Percentiles rank a stretch among this genome's conserved stretches.
Evolutionary conservation across 495 filamentous ascomycete species (phyloP).

Genomic region (Pyrenula aspistea): DNA sequence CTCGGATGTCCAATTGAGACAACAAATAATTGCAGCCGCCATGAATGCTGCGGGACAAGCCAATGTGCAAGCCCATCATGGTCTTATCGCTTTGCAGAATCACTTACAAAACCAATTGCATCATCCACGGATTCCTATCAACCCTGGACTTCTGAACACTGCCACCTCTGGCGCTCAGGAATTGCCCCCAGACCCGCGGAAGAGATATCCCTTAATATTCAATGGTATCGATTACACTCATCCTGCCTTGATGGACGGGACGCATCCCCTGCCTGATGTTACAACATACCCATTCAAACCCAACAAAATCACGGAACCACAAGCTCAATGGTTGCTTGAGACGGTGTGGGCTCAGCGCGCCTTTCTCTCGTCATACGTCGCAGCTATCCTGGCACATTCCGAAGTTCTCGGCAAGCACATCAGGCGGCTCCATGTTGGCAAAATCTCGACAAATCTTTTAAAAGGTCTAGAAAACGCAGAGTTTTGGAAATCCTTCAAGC

Average conservation of each 20-base stretch:
- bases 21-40: too few species aligned
- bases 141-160: not conserved
- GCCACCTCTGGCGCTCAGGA: not conserved
- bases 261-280: not conserved
- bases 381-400: conserved; percentile 35
- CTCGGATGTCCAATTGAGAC: not conserved
- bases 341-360: conserved; percentile 45
- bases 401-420: conserved; percentile 15
- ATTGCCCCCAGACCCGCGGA: not conserved
- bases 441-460: conserved; percentile 35
- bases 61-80: too few species aligned
- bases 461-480: conserved; percentile 25
- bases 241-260: not conserved
- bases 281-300: conserved; percentile 19
- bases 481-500: conserved; percentile 38
- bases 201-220: not conserved
- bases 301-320: conserved; percentile 30
- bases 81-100: not conserved
- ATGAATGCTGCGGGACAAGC: not conserved
- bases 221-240: not conserved
- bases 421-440: conserved; percentile 20
- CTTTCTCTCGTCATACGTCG: conserved; percentile 41
- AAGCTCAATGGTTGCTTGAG: conserved; percentile 45
- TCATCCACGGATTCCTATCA: not conserved
- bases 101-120: not conserved